These are phyloP conservation scores for Gomphus sp. DNA, from an alignment of 1,284 basidiomycete species.

Conservation along the genomic window DNA sequence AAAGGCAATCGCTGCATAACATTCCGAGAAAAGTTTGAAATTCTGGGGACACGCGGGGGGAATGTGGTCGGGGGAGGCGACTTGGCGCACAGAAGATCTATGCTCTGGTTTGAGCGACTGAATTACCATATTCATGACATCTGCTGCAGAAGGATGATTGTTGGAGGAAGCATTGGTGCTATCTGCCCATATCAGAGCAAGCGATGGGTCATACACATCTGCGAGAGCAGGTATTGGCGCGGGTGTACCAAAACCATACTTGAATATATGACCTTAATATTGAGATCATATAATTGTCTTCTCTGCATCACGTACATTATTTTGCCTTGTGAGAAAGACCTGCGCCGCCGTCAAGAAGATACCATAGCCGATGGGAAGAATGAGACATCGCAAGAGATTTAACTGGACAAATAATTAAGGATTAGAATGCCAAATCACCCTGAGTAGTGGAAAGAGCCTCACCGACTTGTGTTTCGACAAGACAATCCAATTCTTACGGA, in stretches of 20 bases:
- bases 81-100: conserved; percentile 34
- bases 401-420: conserved; percentile 29
- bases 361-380: conserved; percentile 62
- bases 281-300: background rate
- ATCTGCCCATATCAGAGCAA: conserved; percentile 57
- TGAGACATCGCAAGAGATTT: conserved; percentile 57
- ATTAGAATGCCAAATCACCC: background rate
- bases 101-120: conserved; percentile 38
- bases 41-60: conserved; percentile 58
- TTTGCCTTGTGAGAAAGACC: conserved; percentile 43
- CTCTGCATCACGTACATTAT: conserved; percentile 34
- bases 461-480: conserved; percentile 55
- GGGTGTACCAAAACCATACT: conserved; percentile 61
- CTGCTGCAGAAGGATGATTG: conserved; percentile 34
- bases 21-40: conserved; percentile 60
- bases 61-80: conserved; percentile 40
- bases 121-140: conserved; percentile 50
- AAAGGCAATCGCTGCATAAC: conserved; percentile 66
- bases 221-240: conserved; percentile 40
- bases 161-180: conserved; percentile 41
- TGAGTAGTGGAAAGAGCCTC: conserved; percentile 20
- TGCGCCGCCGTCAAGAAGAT: conserved; percentile 60
- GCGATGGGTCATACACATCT: conserved; percentile 40
- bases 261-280: conserved; percentile 10
- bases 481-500: conserved; percentile 72